phyloP scores from a whole-genome alignment of 2,329 filamentous ascomycete genomes.

The Beauveria bassiana region DNA sequence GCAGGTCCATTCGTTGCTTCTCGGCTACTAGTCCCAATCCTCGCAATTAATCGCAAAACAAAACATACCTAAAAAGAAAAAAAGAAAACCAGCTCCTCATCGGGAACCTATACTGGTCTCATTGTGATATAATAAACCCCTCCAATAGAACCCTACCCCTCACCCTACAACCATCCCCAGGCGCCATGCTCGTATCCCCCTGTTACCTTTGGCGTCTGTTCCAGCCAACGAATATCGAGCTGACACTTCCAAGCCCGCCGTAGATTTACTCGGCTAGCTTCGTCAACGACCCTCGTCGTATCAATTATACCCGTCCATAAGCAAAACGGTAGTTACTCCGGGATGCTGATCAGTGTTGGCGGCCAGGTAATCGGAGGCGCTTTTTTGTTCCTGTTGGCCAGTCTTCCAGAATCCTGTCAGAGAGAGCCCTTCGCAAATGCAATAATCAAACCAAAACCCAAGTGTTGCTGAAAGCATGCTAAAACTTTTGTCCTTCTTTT shows the following conservation, averaged over 20 bases:
- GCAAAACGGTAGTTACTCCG: background rate
- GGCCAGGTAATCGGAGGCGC: background rate
- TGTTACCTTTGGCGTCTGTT: background rate
- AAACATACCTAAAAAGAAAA: background rate
- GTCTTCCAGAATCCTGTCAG: background rate
- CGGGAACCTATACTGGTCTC: background rate
- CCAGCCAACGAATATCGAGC: background rate
- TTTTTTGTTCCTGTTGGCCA: background rate
- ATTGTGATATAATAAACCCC: background rate
- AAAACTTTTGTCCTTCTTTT: constrained; percentile 2
- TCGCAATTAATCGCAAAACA: background rate
- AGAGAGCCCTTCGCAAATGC: background rate
- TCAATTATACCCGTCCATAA: background rate
- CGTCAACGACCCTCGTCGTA: background rate
- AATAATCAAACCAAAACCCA: constrained; percentile 3
- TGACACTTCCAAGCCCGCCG: background rate
- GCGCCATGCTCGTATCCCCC: background rate
- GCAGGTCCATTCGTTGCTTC: background rate
- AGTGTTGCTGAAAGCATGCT: constrained; percentile 6
- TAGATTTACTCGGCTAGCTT: background rate
- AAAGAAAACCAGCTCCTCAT: background rate
- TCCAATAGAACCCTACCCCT: background rate
- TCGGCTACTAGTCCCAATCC: background rate
- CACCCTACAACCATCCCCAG: constrained; percentile 3
- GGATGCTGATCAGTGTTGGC: background rate